These are phyloP conservation scores for Candida yuanshanica DNA, from an alignment of 805 yeast genomes.

Conservation along the genomic window DNA sequence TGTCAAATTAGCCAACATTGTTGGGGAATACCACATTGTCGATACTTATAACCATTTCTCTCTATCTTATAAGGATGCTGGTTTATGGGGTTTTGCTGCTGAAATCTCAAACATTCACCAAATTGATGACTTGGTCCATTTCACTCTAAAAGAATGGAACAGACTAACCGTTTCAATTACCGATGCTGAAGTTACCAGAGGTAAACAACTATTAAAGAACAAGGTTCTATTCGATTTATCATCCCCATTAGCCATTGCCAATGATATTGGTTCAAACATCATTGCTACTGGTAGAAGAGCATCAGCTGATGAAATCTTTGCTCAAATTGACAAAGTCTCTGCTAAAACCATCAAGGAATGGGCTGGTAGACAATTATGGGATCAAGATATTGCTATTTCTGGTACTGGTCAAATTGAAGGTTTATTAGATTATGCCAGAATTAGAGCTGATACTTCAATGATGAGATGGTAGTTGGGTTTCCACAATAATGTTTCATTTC, in stretches of 20 bases:
- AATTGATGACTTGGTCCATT: conserved; percentile 75
- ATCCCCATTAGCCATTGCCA: conserved; percentile 45
- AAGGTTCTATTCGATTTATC: conserved; percentile 46
- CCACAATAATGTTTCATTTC: not conserved
- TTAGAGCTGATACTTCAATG: conserved; percentile 86
- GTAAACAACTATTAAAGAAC: conserved; percentile 65
- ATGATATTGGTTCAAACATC: conserved; percentile 53
- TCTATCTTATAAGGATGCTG: conserved; percentile 65
- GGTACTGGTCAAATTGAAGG: conserved; percentile 86
- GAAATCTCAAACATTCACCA: conserved; percentile 52
- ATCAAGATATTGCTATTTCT: conserved; percentile 76
- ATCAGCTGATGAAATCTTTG: conserved; percentile 53
- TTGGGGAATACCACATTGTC: conserved; percentile 67
- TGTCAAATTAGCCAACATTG: conserved; percentile 63
- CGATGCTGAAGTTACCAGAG: conserved; percentile 74
- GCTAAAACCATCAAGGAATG: conserved; percentile 58
- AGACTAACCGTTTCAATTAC: conserved; percentile 71
- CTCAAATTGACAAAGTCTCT: conserved; percentile 58
- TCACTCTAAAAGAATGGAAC: conserved; percentile 83
- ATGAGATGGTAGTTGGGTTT: conserved; percentile 55
- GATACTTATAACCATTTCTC: conserved; percentile 71
- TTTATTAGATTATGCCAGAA: conserved; percentile 76
- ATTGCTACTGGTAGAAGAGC: conserved; percentile 58
- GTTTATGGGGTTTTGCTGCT: conserved; percentile 79
- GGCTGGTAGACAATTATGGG: conserved; percentile 77